Evolutionary conservation across 2,329 filamentous ascomycete species (phyloP), one percentile per base, ranked within the genome.

Genomic region (Capronia americana): DNA sequence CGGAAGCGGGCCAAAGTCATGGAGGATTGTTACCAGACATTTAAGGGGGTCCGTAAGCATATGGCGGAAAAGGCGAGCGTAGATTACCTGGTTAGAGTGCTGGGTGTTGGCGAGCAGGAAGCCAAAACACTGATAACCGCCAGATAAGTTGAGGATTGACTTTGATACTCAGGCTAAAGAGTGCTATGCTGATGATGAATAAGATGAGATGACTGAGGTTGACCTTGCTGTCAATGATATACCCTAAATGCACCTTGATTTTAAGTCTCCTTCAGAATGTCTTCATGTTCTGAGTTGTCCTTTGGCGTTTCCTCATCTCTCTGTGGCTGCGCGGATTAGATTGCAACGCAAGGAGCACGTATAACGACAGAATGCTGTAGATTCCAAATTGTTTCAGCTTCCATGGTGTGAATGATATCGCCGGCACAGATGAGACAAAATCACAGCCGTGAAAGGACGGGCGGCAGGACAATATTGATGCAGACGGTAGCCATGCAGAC

Each of bases 21-120:
- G 88, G 89, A 91, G 74, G 85, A 88, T 73, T 92, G 90, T 75
- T 88, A 92, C 77, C 84, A 90, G 71, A 85, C 88, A 69, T 94
- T 96, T 78, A 88, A 91, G 73, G 85, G 87, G 67, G 85, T 92
- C 44, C 65, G 60, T 55, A 62, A 64, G n/a, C 32, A 48, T 24
- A 65, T 72, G 59, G 66, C 69, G 4, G 69, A 71, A 57, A 65
- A 64, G 24, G 68, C 63, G 10, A 70, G 71, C 57, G 54, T 69
- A 26, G 63, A 66, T 23, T 72, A 71, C 55, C 66, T 72, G 44
- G 64, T 72, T 23, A 54, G 53, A 0, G 60, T 53, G 30, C n/a
- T 71, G 55, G 63, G 67, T n/a, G 50, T 70, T 26, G 44, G 23
- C 14, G 67, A 69, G 34, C 30, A 51, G 26, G 69, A 71, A 57